These are phyloP conservation scores for Filobasidium floriforme DNA, from an alignment of 768 basidiomycete genomes.

Conservation along the genomic window DNA sequence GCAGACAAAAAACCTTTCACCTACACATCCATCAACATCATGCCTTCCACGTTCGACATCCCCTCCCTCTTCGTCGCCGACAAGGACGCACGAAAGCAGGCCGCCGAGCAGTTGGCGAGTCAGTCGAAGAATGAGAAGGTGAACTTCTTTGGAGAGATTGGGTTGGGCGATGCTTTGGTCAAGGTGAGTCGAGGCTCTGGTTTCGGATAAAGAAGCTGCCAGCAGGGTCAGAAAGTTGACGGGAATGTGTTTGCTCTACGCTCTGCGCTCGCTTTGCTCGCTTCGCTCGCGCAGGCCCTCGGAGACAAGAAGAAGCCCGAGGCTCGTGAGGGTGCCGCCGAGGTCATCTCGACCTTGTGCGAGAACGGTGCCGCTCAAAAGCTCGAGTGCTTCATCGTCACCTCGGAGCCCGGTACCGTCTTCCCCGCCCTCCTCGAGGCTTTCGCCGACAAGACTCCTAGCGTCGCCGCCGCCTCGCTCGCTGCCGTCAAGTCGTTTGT, in stretches of 20 bases:
- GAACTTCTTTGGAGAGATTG: conserved; percentile 60
- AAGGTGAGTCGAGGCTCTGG: conserved; percentile 47
- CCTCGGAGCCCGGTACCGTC: conserved; percentile 59
- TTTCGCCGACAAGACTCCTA: conserved; percentile 90
- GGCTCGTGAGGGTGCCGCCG: conserved; percentile 78
- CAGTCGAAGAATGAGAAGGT: conserved; percentile 78
- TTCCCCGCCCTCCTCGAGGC: conserved; percentile 79
- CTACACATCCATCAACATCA: not conserved
- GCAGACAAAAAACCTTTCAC: not conserved
- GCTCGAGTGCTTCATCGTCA: conserved; percentile 80
- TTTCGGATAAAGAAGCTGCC: not conserved
- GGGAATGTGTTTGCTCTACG: not conserved
- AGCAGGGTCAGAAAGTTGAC: not conserved
- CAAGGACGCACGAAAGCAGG: conserved; percentile 68
- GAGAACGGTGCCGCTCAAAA: conserved; percentile 65
- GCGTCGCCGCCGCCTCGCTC: conserved; percentile 73
- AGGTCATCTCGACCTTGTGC: conserved; percentile 60
- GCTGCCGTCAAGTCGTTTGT: conserved; percentile 71
- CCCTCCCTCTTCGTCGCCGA: conserved; percentile 73
- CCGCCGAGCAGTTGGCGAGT: conserved; percentile 62
- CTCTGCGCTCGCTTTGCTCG: not conserved
- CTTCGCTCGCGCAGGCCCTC: too few species aligned
- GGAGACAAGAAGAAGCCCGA: conserved; percentile 91
- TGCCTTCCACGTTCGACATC: conserved; percentile 52
- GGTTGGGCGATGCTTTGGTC: conserved; percentile 64